Conservation (phyloP, 345 rosid genomes). For the Arabis alpina region DNA sequence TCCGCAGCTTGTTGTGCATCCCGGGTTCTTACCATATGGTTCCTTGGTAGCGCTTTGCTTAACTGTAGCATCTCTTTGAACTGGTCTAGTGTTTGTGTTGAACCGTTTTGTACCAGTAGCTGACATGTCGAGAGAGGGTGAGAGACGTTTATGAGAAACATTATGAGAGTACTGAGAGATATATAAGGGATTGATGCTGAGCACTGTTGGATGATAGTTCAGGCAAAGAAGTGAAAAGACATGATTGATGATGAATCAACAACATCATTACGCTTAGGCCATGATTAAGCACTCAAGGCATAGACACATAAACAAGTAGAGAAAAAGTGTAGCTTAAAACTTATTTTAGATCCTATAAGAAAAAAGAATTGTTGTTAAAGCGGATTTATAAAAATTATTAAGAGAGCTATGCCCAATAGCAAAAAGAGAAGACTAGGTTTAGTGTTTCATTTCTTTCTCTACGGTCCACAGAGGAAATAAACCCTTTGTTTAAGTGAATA, state of each 20-base stretch:
- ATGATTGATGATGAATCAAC: slow-evolving; percentile 37
- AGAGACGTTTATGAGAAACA: slow-evolving; percentile 24
- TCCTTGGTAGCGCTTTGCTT: slow-evolving; percentile 25
- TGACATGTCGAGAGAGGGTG: slow-evolving; percentile 43
- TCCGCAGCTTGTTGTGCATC: slow-evolving; percentile 50
- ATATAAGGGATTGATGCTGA: slow-evolving; percentile 25
- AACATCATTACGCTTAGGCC: slow-evolving; percentile 43
- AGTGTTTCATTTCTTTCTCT: slow-evolving; percentile 13
- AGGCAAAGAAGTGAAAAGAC: slow-evolving; percentile 31
- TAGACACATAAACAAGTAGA: slow-evolving; percentile 37
- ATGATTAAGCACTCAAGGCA: slow-evolving; percentile 47
- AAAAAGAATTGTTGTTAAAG: slow-evolving; percentile 32
- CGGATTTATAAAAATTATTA: slow-evolving; percentile 28
- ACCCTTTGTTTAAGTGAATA: slow-evolving; percentile 33
- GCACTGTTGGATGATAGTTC: slow-evolving; percentile 23
- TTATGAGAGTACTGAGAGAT: slow-evolving; percentile 27
- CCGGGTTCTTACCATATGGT: slow-evolving; percentile 34
- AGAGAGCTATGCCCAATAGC: slow-evolving; percentile 37
- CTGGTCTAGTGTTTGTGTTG: slow-evolving; percentile 31
- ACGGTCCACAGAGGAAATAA: slow-evolving; percentile 37
- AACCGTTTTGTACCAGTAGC: slow-evolving; percentile 35
- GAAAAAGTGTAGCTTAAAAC: slow-evolving; percentile 25
- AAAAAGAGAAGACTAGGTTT: slow-evolving; percentile 39
- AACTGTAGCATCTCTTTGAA: slow-evolving; percentile 19
- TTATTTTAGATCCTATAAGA: slow-evolving; percentile 30